Conservation (phyloP, 257 asterid genomes). For the Linaria vulgaris region DNA sequence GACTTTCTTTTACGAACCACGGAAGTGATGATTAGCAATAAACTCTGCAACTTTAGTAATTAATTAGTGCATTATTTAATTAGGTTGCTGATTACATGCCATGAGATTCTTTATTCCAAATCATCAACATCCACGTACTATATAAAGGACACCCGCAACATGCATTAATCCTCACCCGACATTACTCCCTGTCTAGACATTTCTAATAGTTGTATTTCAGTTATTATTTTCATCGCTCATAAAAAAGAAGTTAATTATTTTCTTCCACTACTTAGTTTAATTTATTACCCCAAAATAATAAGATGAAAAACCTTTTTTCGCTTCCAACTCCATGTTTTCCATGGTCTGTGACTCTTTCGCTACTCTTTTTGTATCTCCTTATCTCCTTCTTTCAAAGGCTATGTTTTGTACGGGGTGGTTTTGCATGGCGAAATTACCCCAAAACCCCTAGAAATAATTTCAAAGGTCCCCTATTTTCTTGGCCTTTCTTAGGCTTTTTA, state of each 20-base stretch:
- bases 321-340: conserved; percentile 33
- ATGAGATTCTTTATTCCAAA: conserved; percentile 18
- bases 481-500: conserved; percentile 49
- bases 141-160: conserved; percentile 33
- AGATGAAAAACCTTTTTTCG: conserved; percentile 42
- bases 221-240: too few relatives aligned
- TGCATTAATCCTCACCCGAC: conserved; percentile 37
- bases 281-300: neutral
- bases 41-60: too few relatives aligned
- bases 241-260: too few relatives aligned
- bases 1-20: too few relatives aligned
- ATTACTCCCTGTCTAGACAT: conserved; percentile 8
- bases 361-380: conserved; percentile 26
- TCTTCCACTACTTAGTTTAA: neutral
- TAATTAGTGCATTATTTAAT: too few relatives aligned
- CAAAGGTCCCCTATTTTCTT: conserved; percentile 42
- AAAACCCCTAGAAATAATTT: conserved; percentile 36
- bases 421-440: conserved; percentile 50
- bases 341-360: conserved; percentile 25
- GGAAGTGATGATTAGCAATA: too few relatives aligned
- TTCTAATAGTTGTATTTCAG: neutral
- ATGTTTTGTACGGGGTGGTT: conserved; percentile 41
- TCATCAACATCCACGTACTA: conserved; percentile 38
- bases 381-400: conserved; percentile 29
- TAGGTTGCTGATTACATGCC: conserved; percentile 11